Conservation (phyloP, 306 rosid species). For the Castanea sativa region DNA sequence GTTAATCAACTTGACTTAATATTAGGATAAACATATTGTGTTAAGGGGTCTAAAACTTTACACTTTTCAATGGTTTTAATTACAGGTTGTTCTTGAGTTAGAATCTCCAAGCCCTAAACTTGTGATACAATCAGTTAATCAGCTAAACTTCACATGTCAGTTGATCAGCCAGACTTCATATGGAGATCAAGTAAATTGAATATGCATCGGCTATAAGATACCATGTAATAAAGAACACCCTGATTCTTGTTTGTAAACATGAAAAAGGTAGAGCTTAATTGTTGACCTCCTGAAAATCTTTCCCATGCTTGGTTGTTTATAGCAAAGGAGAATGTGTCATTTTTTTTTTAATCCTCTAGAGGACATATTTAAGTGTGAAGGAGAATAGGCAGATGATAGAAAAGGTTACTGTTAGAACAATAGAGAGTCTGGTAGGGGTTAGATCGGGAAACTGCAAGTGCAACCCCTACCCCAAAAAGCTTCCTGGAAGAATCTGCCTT, state of each 20-base stretch:
- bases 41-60: too few species aligned
- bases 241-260: not conserved
- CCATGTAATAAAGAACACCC: not conserved
- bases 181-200: conserved; percentile 42
- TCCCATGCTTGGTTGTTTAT: not conserved
- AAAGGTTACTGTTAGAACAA: too few species aligned
- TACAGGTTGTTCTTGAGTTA: conserved; percentile 70
- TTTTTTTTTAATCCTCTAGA: too few species aligned
- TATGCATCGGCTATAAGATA: conserved; percentile 2
- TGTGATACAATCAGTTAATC: conserved; percentile 52
- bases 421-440: too few species aligned
- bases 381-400: too few species aligned
- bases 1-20: too few species aligned
- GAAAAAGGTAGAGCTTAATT: not conserved
- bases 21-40: too few species aligned
- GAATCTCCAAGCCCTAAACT: conserved; percentile 62
- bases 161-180: conserved; percentile 58
- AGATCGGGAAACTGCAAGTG: too few species aligned
- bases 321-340: not conserved
- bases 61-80: not conserved
- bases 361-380: too few species aligned
- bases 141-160: conserved; percentile 63
- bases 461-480: too few species aligned
- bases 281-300: not conserved
- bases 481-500: too few species aligned